Evolutionary conservation across 129 eudicot species (phyloP).

Genomic region (Mikania micrantha): DNA sequence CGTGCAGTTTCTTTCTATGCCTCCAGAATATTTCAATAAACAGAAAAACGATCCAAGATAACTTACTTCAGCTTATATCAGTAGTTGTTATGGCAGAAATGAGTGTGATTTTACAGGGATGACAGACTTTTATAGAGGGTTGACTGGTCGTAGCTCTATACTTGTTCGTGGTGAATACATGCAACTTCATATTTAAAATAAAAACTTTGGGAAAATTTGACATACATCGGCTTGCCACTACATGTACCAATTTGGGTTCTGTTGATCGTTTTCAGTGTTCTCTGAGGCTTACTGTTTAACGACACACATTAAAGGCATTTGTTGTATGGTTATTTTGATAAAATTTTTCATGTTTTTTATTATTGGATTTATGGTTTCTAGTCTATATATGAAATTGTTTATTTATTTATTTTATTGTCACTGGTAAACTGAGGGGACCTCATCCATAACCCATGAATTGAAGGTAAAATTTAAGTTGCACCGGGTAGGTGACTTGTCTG

Average conservation of each 20-base stretch:
- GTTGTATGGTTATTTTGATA: conserved; percentile 9
- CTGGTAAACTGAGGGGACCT: too few species aligned
- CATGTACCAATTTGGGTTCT: conserved; percentile 5
- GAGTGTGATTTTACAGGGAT: conserved; percentile 15
- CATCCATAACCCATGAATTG: too few species aligned
- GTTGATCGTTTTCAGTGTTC: not conserved
- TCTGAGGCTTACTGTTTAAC: conserved; percentile 7
- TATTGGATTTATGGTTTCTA: not conserved
- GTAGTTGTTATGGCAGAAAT: conserved; percentile 5
- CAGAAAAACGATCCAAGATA: conserved; percentile 38
- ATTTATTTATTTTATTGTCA: too few species aligned
- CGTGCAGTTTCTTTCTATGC: conserved; percentile 54
- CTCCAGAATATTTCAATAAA: conserved; percentile 49
- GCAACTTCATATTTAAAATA: conserved; percentile 14
- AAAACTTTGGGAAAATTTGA: conserved; percentile 4
- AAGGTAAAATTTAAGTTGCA: too few species aligned
- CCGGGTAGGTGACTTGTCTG: too few species aligned
- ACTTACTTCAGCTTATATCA: conserved; percentile 14
- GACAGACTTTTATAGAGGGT: not conserved
- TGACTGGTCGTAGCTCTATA: conserved; percentile 17
- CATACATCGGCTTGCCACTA: conserved; percentile 1
- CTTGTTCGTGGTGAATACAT: conserved; percentile 6
- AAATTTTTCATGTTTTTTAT: not conserved
- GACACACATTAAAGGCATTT: conserved; percentile 11
- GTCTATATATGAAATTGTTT: not conserved